A percentile compares a stretch with the other conserved stretches of the same genome.
Conservation (phyloP, 306 rosid genomes). For the Vigna nakashimae region DNA sequence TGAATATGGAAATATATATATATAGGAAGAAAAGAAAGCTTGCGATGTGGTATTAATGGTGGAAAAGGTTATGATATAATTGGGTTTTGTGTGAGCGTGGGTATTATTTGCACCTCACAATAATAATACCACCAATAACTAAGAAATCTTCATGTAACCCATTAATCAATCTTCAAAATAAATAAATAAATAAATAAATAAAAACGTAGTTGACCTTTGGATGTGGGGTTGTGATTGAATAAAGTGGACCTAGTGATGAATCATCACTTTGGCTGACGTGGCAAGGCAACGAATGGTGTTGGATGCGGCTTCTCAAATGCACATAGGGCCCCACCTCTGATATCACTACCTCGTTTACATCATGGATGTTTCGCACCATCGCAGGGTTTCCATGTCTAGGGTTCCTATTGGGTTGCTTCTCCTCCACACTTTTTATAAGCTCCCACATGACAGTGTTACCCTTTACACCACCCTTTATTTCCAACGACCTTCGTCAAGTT, state of each 20-base stretch:
- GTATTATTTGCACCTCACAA: constrained; percentile 20
- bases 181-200: not conserved
- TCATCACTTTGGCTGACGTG: constrained; percentile 47
- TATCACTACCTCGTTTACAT: constrained; percentile 39
- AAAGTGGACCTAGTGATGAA: constrained; percentile 44
- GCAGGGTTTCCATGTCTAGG: constrained; percentile 18
- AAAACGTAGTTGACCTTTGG: constrained; percentile 40
- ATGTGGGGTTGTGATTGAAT: constrained; percentile 43
- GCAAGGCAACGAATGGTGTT: constrained; percentile 45
- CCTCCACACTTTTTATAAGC: not conserved
- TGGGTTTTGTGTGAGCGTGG: constrained; percentile 10
- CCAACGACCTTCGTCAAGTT: no score
- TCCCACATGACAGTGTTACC: not conserved
- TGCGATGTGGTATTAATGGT: not conserved
- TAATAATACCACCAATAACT: not conserved
- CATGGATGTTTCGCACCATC: constrained; percentile 35
- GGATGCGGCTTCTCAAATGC: constrained; percentile 57
- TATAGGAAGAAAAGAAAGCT: not conserved
- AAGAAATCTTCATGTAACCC: no score
- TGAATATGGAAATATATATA: no score
- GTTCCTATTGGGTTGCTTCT: constrained; percentile 9
- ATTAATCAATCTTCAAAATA: not conserved
- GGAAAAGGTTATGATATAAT: constrained; percentile 4
- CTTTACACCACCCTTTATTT: not conserved
- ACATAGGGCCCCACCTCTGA: constrained; percentile 47